Base-by-base conservation (phyloP, 257 asterid species). In the Linaria vulgaris region DNA sequence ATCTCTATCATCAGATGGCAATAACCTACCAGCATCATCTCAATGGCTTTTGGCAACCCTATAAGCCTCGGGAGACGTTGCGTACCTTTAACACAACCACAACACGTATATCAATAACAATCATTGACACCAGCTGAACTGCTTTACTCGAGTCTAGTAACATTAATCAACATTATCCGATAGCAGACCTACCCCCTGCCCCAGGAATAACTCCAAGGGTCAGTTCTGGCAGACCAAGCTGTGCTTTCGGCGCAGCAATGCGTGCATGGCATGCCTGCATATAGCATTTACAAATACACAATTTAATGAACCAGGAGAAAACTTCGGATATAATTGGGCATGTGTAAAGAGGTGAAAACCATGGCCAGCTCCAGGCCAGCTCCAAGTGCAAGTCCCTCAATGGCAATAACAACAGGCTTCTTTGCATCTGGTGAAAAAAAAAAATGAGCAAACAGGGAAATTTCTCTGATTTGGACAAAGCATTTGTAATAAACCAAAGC, bases 171-270 rank as follows among this genome's bases (percentile, higher is more conserved):
- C 53, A 30, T 66, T 4, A 24, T 70, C 4, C 56, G 66, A 39
- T 43, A 63, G 67, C 46, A 58, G 68, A 15, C 17, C 47, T 73
- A 94, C 99, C 99, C 85, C 97, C 99, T 46, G 81, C 69, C 59
- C 99, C 99, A 71, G 99, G 99, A 63, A 94, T 79, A 70, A 94
- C 72, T 59, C 99, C 99, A 63, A 94, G 97, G 66, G 85, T 84
- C 58, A 94, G 95, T 80, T 94, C 99, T 41, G 99, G 99, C 72
- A 94, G 83, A 50, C 96, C 96, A 62, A 94, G 86, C 73, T 75
- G 90, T 64, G 95, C 71, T 64, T 73, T 80, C 61, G 95, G 89
- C 20, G 88, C 82, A 68, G 97, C 91, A 79, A 94, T 77, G 62
- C 99, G 95, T 38, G 95, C 99, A 82, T 94, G 99, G 73, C 96